Evolutionary conservation across 2,329 filamentous ascomycete genomes (phyloP).

Genomic region (Phyllosticta capitalensis): DNA sequence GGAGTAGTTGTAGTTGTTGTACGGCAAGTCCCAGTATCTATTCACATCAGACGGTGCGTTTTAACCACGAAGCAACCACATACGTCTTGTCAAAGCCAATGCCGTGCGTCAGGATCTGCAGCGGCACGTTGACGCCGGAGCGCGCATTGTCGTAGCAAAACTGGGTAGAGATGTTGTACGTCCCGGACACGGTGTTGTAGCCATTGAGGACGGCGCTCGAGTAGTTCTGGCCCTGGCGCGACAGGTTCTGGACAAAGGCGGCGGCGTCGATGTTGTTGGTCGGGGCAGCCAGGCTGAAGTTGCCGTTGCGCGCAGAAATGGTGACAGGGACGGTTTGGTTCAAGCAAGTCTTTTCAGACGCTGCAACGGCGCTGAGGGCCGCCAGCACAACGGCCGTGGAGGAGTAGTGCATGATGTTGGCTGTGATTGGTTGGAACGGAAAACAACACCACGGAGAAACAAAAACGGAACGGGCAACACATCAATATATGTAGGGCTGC

Average conservation of each 20-base stretch:
- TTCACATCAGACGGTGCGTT: not conserved
- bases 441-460: not conserved
- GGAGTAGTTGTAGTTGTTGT: constrained; percentile 51
- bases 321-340: constrained; percentile 8
- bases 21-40: constrained; percentile 55
- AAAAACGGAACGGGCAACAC: not conserved
- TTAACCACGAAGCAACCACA: constrained; percentile 8
- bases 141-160: constrained; percentile 48
- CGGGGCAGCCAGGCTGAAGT: not conserved
- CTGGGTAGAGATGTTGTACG: constrained; percentile 49
- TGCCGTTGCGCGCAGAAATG: constrained; percentile 3
- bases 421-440: not conserved
- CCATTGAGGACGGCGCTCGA: constrained; percentile 36
- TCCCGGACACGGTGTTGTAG: constrained; percentile 42
- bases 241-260: constrained; percentile 44
- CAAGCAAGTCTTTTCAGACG: constrained; percentile 7
- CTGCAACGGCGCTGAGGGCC: constrained; percentile 3
- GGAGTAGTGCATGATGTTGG: no score
- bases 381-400: not conserved
- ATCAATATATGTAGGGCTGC: not conserved
- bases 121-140: constrained; percentile 24
- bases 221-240: constrained; percentile 43
- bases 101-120: constrained; percentile 45
- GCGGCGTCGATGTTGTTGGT: constrained; percentile 45
- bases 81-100: constrained; percentile 45